A percentile compares a stretch with the other conserved stretches of the same genome.
These are phyloP conservation scores for Aspergillus sp. DNA, from an alignment of 2,329 filamentous ascomycete species.

Conservation along the genomic window DNA sequence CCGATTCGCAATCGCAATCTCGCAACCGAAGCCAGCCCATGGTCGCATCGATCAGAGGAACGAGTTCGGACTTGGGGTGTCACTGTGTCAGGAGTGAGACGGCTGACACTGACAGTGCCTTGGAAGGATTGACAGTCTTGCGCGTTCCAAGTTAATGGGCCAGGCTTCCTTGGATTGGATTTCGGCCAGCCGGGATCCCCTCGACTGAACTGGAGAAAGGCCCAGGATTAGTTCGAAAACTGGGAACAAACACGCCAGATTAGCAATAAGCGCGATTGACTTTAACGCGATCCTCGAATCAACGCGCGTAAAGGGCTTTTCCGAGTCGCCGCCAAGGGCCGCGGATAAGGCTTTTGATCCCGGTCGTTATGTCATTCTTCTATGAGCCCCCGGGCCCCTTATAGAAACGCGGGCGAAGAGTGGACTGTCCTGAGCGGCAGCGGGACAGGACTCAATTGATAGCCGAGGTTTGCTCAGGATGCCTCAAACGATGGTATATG, in stretches of 20 bases:
- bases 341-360: constrained; percentile 15
- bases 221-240: not conserved
- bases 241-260: constrained; percentile 23
- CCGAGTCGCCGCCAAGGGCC: constrained; percentile 26
- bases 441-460: not conserved
- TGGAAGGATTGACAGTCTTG: not conserved
- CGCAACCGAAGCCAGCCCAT: not conserved
- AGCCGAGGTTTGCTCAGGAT: not conserved
- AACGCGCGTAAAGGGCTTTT: constrained; percentile 24
- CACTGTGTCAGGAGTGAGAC: too few relatives aligned
- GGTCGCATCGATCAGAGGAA: too few relatives aligned
- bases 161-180: constrained; percentile 4
- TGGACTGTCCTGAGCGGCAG: too few relatives aligned
- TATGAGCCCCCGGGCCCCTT: not conserved
- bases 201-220: constrained; percentile 5
- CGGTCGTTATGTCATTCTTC: constrained; percentile 18
- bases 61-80: too few relatives aligned
- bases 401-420: not conserved
- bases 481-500: not conserved
- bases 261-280: constrained; percentile 26
- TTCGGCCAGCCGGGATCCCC: constrained; percentile 14
- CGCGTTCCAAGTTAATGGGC: constrained; percentile 2
- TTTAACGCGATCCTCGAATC: constrained; percentile 29
- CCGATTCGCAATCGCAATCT: not conserved
- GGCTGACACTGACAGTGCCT: too few relatives aligned